A percentile compares a stretch with the other conserved stretches of the same genome.
Conservation (phyloP, 1,284 basidiomycete species). For the Microbotryum saponariae region DNA sequence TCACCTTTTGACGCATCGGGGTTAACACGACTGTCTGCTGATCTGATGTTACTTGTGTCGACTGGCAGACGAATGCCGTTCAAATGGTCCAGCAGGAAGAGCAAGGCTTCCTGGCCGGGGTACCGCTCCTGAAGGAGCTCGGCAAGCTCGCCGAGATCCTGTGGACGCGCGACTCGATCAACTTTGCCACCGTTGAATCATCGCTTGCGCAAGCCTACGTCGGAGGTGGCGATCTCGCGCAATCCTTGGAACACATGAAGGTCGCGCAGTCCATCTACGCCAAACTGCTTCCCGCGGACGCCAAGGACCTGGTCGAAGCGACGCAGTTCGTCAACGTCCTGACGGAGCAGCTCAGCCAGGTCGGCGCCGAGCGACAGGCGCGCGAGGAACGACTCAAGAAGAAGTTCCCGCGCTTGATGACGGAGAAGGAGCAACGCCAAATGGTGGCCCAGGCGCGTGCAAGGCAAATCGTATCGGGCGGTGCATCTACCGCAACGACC, state of each 20-base stretch:
- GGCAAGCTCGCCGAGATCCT: slow-evolving; percentile 23
- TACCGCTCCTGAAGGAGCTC: slow-evolving; percentile 10
- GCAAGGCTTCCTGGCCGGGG: slow-evolving; percentile 6
- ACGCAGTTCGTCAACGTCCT: slow-evolving; percentile 39
- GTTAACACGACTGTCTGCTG: neutral
- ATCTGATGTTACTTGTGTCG: neutral
- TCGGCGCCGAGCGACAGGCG: slow-evolving; percentile 41
- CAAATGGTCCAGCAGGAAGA: slow-evolving; percentile 14
- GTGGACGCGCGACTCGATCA: slow-evolving; percentile 35
- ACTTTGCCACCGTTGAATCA: slow-evolving; percentile 43
- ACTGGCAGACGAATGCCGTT: slow-evolving; percentile 23
- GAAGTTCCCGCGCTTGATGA: slow-evolving; percentile 42
- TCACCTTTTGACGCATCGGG: neutral
- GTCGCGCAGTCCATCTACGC: slow-evolving; percentile 43
- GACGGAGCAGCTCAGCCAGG: slow-evolving; percentile 37
- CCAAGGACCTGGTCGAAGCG: slow-evolving; percentile 41
- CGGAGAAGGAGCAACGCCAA: slow-evolving; percentile 34
- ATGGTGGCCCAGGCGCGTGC: neutral
- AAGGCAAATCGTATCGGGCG: neutral
- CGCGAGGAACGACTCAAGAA: slow-evolving; percentile 39
- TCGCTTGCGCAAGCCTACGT: slow-evolving; percentile 40
- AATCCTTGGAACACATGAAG: slow-evolving; percentile 42
- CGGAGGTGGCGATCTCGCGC: slow-evolving; percentile 39
- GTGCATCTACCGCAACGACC: neutral
- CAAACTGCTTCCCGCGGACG: slow-evolving; percentile 41